Evolutionary conservation across 805 yeast species (phyloP), one percentile per base, ranked within the genome.

Genomic region (Candida maesae): DNA sequence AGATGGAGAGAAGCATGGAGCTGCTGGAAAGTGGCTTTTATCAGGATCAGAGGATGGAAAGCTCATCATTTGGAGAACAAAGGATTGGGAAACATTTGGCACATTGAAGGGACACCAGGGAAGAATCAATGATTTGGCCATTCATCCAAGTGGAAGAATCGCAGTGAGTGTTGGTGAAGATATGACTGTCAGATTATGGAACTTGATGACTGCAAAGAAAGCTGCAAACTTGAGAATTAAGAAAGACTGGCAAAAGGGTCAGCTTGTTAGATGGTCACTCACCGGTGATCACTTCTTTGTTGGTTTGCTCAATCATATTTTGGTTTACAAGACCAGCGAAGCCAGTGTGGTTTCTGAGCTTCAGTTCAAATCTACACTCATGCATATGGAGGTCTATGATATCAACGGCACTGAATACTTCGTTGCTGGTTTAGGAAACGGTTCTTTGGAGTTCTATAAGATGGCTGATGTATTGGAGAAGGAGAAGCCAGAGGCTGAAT

Each of bases 21-120:
- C 73, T 40, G 64, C 71, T n/a, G 89, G 88, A 3, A 88, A 82
- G 57, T 93, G 99, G 99, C 71, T 93, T 26, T 65, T 93, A 19
- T 83, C 95, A 11, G 95, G 93, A 1, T 84, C 90, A 2, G 95
- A 85, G 33, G 98, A 93, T 60, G 95, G 96, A 18, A 82, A 80
- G 45, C 79, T 93, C 35, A 77, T 88, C 38, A 75, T 93, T 31
- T 93, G 99, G 99, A 73, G 98, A 62, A 84, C 93, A 3, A 88
- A 86, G 61, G 99, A 93, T 65, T 93, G 99, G 99, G 98, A 93
- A 59, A 73, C 79, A 32, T 81, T 87, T 60, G 95, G 93, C 5
- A 79, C 81, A 12, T 68, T 93, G 61, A 89, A 89, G 61, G 98
- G 97, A 11, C 98, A 91, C 64, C 74, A 73, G 33, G 91, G 79